Evolutionary conservation across 108 stramenopile genomes (phyloP).

Genomic region (Cyclotella choctawhatcheeana): DNA sequence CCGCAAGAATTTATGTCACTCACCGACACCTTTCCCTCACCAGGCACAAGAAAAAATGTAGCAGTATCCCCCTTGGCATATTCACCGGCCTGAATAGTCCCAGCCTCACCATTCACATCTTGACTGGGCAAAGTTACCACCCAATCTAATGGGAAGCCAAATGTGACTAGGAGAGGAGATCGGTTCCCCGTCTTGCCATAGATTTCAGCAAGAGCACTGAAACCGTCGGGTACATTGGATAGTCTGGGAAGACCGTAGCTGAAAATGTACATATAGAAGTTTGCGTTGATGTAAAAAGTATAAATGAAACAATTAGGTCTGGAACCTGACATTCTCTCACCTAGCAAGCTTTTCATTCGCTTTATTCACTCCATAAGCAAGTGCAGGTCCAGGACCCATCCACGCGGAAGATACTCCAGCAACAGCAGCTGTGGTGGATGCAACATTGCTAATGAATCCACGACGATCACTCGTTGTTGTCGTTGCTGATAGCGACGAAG

Average conservation of each 20-base stretch:
- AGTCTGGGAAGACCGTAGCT: slow-evolving; percentile 83
- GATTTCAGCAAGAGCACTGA: slow-evolving; percentile 84
- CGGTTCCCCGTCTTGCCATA: slow-evolving; percentile 88
- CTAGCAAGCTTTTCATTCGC: slow-evolving; percentile 73
- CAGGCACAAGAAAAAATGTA: slow-evolving; percentile 80
- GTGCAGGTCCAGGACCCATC: slow-evolving; percentile 61
- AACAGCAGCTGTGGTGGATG: slow-evolving; percentile 50
- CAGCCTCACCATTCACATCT: slow-evolving; percentile 95
- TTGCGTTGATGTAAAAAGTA: neutral
- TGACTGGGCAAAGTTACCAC: slow-evolving; percentile 87
- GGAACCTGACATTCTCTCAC: slow-evolving; percentile 25
- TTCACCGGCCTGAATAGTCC: slow-evolving; percentile 94
- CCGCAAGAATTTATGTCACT: slow-evolving; percentile 13
- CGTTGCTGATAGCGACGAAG: slow-evolving; percentile 19
- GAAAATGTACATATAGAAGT: neutral
- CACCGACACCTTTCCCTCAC: slow-evolving; percentile 70
- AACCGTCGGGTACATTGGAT: slow-evolving; percentile 73
- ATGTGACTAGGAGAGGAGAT: slow-evolving; percentile 86
- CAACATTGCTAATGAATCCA: slow-evolving; percentile 64
- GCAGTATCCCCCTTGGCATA: slow-evolving; percentile 98
- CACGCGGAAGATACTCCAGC: slow-evolving; percentile 54
- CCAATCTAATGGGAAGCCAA: slow-evolving; percentile 91
- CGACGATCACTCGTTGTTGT: slow-evolving; percentile 52
- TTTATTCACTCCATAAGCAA: slow-evolving; percentile 75
- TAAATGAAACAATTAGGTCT: slow-evolving; percentile 12